These are phyloP conservation scores for Termitomyces sp. DNA, from an alignment of 768 basidiomycete genomes.

Conservation along the genomic window DNA sequence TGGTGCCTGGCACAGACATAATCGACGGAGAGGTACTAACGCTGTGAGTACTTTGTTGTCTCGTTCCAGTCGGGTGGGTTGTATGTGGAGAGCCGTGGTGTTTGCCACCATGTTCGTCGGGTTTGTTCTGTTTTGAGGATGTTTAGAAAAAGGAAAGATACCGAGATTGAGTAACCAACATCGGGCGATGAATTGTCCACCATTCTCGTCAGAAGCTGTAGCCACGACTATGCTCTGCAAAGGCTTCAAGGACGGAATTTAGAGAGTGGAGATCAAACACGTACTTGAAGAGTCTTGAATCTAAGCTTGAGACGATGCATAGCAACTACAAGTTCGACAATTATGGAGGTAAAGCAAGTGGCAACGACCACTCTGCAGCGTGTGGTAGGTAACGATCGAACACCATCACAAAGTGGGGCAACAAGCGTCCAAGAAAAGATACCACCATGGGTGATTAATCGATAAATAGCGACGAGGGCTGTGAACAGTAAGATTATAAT, in stretches of 20 bases:
- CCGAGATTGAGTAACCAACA: background rate
- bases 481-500: too few species aligned
- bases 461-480: background rate
- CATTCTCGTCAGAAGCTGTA: background rate
- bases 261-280: background rate
- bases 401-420: background rate
- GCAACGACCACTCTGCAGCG: background rate
- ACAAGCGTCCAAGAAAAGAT: background rate
- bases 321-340: background rate
- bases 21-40: too few species aligned
- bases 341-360: background rate
- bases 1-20: too few species aligned
- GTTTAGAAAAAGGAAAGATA: background rate
- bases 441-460: too few species aligned
- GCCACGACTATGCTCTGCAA: background rate
- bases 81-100: too few species aligned
- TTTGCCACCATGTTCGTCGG: too few species aligned
- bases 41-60: too few species aligned
- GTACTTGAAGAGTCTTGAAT: background rate
- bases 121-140: background rate
- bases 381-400: background rate
- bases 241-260: background rate
- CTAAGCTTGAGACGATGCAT: background rate
- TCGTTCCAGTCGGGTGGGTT: too few species aligned
- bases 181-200: background rate